Evolutionary conservation across 257 asterid genomes (phyloP).

Genomic region (Coffea canephora): DNA sequence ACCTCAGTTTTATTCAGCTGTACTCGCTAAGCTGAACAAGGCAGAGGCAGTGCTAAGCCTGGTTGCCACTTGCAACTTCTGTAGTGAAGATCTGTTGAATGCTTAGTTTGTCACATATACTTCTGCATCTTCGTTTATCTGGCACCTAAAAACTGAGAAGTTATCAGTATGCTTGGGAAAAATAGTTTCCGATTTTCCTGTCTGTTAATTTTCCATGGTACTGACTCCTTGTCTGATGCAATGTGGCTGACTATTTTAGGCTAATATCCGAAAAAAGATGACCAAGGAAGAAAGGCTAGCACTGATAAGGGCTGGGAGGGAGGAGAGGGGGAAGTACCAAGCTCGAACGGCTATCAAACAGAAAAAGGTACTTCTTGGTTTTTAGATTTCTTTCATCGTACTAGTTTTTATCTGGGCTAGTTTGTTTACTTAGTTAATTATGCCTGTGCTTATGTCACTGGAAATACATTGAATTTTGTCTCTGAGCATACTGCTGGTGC

Average conservation of each 20-base stretch:
- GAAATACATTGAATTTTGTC: neutral
- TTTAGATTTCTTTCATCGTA: neutral
- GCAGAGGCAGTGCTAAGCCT: neutral
- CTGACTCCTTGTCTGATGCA: conserved; percentile 6
- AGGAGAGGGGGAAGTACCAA: conserved; percentile 70
- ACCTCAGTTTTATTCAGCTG: neutral
- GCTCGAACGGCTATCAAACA: conserved; percentile 58
- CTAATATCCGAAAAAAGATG: conserved; percentile 61
- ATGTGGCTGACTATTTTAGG: conserved; percentile 44
- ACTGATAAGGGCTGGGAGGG: conserved; percentile 64
- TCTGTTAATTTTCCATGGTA: neutral
- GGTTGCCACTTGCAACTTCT: neutral
- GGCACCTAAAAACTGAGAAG: neutral
- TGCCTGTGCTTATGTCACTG: neutral
- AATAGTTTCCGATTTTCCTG: neutral
- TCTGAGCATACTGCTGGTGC: neutral
- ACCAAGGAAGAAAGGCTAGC: conserved; percentile 72
- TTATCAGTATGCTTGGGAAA: neutral
- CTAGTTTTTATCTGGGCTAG: neutral
- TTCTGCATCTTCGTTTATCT: neutral
- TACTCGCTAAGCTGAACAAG: neutral
- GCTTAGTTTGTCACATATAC: neutral
- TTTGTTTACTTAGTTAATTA: neutral
- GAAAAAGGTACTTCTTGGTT: conserved; percentile 53
- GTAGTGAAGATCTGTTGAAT: neutral